Evolutionary conservation across 1,284 basidiomycete species (phyloP), one percentile per base, ranked within the genome.

Genomic region (Erythrobasidium hasegawianum): DNA sequence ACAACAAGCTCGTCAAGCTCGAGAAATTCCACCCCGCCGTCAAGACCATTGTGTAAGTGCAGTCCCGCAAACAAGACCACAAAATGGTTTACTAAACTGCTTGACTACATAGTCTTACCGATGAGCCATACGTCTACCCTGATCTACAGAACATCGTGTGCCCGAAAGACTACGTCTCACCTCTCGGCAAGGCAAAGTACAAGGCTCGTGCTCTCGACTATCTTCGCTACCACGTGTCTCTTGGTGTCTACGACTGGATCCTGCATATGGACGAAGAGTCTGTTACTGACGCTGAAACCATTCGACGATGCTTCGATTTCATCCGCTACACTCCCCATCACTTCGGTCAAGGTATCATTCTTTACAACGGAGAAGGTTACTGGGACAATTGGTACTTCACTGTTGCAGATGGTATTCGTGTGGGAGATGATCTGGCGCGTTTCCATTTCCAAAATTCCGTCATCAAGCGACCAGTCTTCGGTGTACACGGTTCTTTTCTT

Each of bases 371-470:
- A 33, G 76, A 77, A 73, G 76, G 77, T 14, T 79, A 77, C 71
- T 78, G 77, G 77, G 75, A 75, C 69, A 78, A 78, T 70, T 79
- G 78, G 78, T 77, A 77, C 73, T 79, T 79, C 60, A 77, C 77
- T n/a, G 77, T 79, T 8, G 78, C 78, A 22, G 78, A 79, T 68
- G 76, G 77, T 68, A 77, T 79, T 49, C 77, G 78, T 73, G 77
- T 79, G 50, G 78, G 78, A 60, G 78, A 79, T 70, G 78, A 79
- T 70, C 67, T 79, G 64, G 78, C 78, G 1, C 73, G 78, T n/a
- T 79, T 79, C 73, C 77, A 78, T 56, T 72, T 79, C 57, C 78
- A 79, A 67, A 77, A 77, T 69, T 77, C 77, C 61, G 73, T 77
- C 58, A 76, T 79, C 69, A 72, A 79, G 59, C 71, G 78, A 11